Conservation (phyloP, 129 eudicot species). For the Tanacetum coccineum region DNA sequence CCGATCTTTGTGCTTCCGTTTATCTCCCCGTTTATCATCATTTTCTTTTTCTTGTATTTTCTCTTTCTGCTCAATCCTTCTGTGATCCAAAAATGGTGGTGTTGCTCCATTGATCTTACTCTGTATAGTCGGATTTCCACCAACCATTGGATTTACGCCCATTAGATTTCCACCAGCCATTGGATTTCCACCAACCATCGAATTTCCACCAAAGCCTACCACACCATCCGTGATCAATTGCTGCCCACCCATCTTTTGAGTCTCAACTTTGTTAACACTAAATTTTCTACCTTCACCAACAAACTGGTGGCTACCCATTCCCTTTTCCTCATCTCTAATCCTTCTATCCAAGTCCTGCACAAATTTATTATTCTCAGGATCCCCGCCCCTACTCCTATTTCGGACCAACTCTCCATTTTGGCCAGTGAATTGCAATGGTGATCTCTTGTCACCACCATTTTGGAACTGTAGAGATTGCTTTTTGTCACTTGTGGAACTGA, state of each 20-base stretch:
- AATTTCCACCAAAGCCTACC: slow-evolving; percentile 24
- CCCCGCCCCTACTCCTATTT: slow-evolving; percentile 24
- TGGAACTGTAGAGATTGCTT: slow-evolving; percentile 17
- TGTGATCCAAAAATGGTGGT: slow-evolving; percentile 33
- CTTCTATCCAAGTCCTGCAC: slow-evolving; percentile 59
- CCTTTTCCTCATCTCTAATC: slow-evolving; percentile 50
- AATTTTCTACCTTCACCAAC: slow-evolving; percentile 38
- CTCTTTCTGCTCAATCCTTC: slow-evolving; percentile 38
- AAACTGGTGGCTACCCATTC: slow-evolving; percentile 48
- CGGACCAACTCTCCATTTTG: slow-evolving; percentile 40
- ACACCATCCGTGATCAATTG: slow-evolving; percentile 27
- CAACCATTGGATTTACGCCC: neutral
- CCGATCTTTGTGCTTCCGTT: slow-evolving; percentile 41
- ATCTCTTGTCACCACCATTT: too few relatives aligned
- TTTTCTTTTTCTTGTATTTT: slow-evolving; percentile 41
- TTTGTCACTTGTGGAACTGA: slow-evolving; percentile 20
- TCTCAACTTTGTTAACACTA: slow-evolving; percentile 27
- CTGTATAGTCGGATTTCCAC: slow-evolving; percentile 22
- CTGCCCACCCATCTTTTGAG: slow-evolving; percentile 27
- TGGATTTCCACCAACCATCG: neutral
- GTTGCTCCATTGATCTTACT: slow-evolving; percentile 35
- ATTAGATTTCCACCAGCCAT: slow-evolving; percentile 19
- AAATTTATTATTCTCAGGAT: slow-evolving; percentile 38
- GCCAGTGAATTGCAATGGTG: slow-evolving; percentile 16
- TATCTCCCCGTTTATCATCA: slow-evolving; percentile 44